Evolutionary conservation across 371 early-diverging fungal genomes (phyloP), one percentile per base, ranked within the genome.

Genomic region (Mortierella sp.): DNA sequence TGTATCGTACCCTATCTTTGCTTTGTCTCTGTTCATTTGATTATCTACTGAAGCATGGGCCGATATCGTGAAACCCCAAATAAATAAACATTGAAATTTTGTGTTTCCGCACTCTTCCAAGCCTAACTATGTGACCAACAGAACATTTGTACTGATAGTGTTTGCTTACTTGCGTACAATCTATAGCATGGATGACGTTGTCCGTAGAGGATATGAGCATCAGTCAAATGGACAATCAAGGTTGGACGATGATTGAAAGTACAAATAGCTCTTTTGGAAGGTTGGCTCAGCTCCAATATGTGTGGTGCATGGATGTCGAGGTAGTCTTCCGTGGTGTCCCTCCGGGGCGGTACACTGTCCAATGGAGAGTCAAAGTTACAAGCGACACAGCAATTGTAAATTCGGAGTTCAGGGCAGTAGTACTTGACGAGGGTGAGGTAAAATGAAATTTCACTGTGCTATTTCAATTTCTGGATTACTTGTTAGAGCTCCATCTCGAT

Each of bases 221-320:
- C 17, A 62, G 60, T 2, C 81, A 85, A 17, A 74, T 76, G 64
- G 72, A 73, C 31, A 43, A 68, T 29, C 85, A 79, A 12, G 83
- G 77, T 56, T 85, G 85, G 85, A 67, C 55, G 31, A 76, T 79
- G 55, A 35, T 75, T 4, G 67, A 66, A 17, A 78, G 74, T n/a
- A 42, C n/a, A 2, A 61, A 61, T 10, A 85, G 85, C 35, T 29
- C n/a, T 10, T 84, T 78, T 60, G 84, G 85, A 23, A 66, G 59
- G 12, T 51, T 77, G 15, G 84, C 83, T 3, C 69, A 81, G 31
- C 53, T 85, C 23, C 47, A 70, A 23, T 83, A 83, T 22, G 82
- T 85, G 19, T 83, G 83, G 63, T 77, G 78, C 76, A 70, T 85
- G 67, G 82, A 83, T 72, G 83, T 84, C 5, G 47, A 15, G 0